Evolutionary conservation across 257 asterid genomes (phyloP).

Genomic region (Fraxinus quadrangulata): DNA sequence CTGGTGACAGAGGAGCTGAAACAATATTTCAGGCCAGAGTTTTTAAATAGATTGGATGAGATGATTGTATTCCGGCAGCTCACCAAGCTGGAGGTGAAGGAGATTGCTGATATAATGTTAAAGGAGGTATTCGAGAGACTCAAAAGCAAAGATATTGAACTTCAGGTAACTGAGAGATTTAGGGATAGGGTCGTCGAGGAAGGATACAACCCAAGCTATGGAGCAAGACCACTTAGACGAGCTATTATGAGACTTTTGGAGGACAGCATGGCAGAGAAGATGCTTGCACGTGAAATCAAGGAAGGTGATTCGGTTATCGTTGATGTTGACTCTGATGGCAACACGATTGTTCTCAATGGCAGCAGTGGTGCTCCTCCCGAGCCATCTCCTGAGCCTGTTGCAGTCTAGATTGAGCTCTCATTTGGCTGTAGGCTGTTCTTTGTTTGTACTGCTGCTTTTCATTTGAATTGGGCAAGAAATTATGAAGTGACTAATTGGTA

Average conservation of each 20-base stretch:
- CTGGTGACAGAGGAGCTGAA: constrained; percentile 62
- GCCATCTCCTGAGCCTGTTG: constrained; percentile 44
- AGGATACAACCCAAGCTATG: constrained; percentile 70
- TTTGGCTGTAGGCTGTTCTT: background rate
- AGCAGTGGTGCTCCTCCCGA: constrained; percentile 55
- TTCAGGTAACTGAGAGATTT: constrained; percentile 64
- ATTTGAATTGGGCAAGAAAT: constrained; percentile 1
- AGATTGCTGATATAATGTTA: constrained; percentile 70
- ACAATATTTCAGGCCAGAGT: constrained; percentile 75
- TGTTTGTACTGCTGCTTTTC: constrained; percentile 24
- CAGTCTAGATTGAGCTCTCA: constrained; percentile 31
- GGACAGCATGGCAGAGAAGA: constrained; percentile 83
- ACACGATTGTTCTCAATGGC: constrained; percentile 61
- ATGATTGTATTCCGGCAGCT: constrained; percentile 79
- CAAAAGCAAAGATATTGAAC: constrained; percentile 54
- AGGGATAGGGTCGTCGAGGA: constrained; percentile 69
- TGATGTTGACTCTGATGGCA: constrained; percentile 66
- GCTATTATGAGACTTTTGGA: constrained; percentile 81
- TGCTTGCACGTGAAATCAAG: constrained; percentile 64
- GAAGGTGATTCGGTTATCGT: constrained; percentile 68
- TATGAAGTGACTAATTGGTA: too few relatives aligned
- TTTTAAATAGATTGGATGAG: constrained; percentile 77
- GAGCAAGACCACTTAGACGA: constrained; percentile 81
- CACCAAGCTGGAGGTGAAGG: constrained; percentile 68
- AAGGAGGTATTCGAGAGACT: constrained; percentile 69